These are phyloP conservation scores for Penstemon eatonii DNA, from an alignment of 257 asterid species.

Conservation along the genomic window DNA sequence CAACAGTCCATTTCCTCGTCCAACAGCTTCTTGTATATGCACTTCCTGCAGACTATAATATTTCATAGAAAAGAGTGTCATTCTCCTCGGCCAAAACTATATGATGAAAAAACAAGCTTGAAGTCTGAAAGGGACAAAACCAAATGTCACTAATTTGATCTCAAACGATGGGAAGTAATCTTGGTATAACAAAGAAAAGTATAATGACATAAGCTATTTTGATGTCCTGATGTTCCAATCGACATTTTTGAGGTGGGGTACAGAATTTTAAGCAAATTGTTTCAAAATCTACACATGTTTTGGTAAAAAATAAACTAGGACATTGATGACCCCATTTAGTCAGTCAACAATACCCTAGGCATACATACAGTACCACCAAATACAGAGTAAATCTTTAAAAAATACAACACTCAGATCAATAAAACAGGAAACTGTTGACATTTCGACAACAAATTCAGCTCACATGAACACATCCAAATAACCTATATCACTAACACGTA, in stretches of 20 bases:
- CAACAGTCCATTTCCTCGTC: conserved; percentile 50
- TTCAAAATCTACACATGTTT: conserved; percentile 5
- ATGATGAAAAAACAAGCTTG: neutral
- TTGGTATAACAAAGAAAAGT: neutral
- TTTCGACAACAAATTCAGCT: conserved; percentile 20
- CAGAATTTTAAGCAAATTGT: conserved; percentile 4
- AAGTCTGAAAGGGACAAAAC: conserved; percentile 10
- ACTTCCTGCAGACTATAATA: conserved; percentile 57
- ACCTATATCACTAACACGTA: conserved; percentile 29
- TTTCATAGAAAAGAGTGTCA: conserved; percentile 21
- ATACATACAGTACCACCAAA: conserved; percentile 19
- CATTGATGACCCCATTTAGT: conserved; percentile 16
- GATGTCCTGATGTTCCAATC: conserved; percentile 17
- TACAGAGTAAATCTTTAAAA: conserved; percentile 11
- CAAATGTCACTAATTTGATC: neutral
- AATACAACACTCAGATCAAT: neutral
- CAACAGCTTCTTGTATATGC: conserved; percentile 50
- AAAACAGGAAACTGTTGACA: neutral
- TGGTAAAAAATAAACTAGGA: conserved; percentile 8
- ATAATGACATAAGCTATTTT: no score
- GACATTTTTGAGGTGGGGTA: neutral
- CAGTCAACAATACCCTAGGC: conserved; percentile 21
- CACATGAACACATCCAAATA: conserved; percentile 20
- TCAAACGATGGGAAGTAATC: neutral
- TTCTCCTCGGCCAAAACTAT: neutral